Base-by-base conservation (phyloP, 2,329 filamentous ascomycete genomes). In the Fusarium tanahbumbuense region DNA sequence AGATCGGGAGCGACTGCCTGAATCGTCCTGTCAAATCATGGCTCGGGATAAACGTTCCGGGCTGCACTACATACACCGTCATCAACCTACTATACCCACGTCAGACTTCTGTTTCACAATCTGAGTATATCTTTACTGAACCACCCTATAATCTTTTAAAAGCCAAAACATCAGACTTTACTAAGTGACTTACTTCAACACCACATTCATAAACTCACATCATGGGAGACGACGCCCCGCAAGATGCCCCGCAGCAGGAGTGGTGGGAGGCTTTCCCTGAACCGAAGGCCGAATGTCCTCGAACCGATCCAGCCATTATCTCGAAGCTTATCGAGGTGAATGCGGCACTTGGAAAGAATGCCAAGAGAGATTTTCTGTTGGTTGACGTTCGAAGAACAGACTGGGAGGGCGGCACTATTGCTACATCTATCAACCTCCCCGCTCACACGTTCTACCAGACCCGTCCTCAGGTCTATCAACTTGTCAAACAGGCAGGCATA, bases 391-490 rank as follows among this genome's bases (percentile, higher is more conserved):
- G 86, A 20, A 80, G 85, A 27, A 82, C 78, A 6, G 86, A 88
- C 69, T 85, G 84, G 79, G 82, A 84, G 73, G 89, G 89, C 27
- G 89, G 88, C 42, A 90, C 88, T 0, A 86, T 91, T 57, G 78
- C 79, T 11, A 84, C 83, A 4, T 89, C 88, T 2, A 80, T 91
- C 67, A 88, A 89, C 68, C 78, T 88, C 16, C 86, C 86, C 1
- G 86, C 86, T 11, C 86, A 88, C 56, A 84, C 81, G 15, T 81
- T 88, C 41, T 87, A 86, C 56, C 83, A 83, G 54, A 84, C 83
- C 6, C 80, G 86, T 8, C 80, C 82, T 6, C 77, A 79, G 8
- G 74, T 87, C 28, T 83, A 87, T 65, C 81, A 81, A 46, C 77
- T 89, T 20, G 84, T 83, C 76, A 83, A 82, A 67, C 80, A 84